phyloP scores from a whole-genome alignment of 305 asterid species.

The Solanum chacoense region DNA sequence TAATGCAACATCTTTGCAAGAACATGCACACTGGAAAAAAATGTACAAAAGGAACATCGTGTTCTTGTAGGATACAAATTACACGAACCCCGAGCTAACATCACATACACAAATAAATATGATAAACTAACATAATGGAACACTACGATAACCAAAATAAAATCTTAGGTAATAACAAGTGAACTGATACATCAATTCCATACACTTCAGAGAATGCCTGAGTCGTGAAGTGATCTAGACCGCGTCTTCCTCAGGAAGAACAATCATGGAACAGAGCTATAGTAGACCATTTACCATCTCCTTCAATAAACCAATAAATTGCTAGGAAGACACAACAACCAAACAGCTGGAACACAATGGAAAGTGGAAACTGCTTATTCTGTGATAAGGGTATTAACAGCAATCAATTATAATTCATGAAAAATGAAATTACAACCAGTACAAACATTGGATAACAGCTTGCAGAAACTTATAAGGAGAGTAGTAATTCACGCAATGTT shows the following conservation, averaged over 20 bases:
- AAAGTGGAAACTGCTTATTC: neutral
- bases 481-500: neutral
- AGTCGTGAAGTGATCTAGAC: neutral
- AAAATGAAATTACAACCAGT: neutral
- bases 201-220: neutral
- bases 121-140: neutral
- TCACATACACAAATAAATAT: neutral
- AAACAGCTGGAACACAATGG: neutral
- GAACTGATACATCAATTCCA: neutral
- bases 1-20: neutral
- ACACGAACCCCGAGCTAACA: neutral
- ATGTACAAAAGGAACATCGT: neutral
- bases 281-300: neutral
- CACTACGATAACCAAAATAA: neutral
- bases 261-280: neutral
- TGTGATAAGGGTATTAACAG: neutral
- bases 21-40: neutral
- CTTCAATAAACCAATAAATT: neutral
- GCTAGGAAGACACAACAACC: neutral
- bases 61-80: neutral
- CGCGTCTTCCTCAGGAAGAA: neutral
- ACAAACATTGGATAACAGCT: neutral
- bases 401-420: neutral
- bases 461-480: neutral
- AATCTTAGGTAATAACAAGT: neutral